These are phyloP conservation scores for Pseudogymnoascus pannorum DNA, from an alignment of 2,329 filamentous ascomycete species.

Conservation along the genomic window DNA sequence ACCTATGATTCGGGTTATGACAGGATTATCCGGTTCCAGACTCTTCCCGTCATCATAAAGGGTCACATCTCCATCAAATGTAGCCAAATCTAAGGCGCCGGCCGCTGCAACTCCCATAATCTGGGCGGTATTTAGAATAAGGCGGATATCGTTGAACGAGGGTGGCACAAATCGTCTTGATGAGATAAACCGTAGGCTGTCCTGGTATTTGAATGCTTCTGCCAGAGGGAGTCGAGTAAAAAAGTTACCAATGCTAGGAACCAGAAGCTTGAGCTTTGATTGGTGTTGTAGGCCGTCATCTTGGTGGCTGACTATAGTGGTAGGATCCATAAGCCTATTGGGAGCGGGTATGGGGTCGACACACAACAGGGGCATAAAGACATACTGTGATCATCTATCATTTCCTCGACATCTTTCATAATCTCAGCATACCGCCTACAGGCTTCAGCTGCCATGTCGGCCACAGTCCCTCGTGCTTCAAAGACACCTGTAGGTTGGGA, in stretches of 20 bases:
- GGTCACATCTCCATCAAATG: slow-evolving; percentile 96
- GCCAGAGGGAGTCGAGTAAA: slow-evolving; percentile 83
- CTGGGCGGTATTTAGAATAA: slow-evolving; percentile 92
- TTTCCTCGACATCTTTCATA: slow-evolving; percentile 82
- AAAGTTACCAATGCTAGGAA: slow-evolving; percentile 86
- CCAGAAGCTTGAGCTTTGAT: slow-evolving; percentile 87
- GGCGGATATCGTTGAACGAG: slow-evolving; percentile 91
- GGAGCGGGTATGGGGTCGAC: neutral
- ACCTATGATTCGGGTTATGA: slow-evolving; percentile 59
- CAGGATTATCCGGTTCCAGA: slow-evolving; percentile 66
- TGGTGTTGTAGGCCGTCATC: slow-evolving; percentile 55
- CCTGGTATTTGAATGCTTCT: slow-evolving; percentile 87
- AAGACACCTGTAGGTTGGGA: slow-evolving; percentile 88
- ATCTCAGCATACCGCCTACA: slow-evolving; percentile 91
- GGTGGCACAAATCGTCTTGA: slow-evolving; percentile 88
- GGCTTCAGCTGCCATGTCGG: slow-evolving; percentile 69
- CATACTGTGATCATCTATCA: slow-evolving; percentile 87
- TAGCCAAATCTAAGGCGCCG: slow-evolving; percentile 73
- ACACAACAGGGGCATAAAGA: slow-evolving; percentile 5
- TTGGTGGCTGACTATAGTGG: slow-evolving; percentile 59
- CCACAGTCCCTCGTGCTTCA: slow-evolving; percentile 57
- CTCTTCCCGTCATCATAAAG: slow-evolving; percentile 86
- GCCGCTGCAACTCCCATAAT: slow-evolving; percentile 77
- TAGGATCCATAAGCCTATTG: neutral
- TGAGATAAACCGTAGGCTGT: slow-evolving; percentile 77